Base-by-base conservation (phyloP, 2,329 filamentous ascomycete genomes). In the Colletotrichum musicola region DNA sequence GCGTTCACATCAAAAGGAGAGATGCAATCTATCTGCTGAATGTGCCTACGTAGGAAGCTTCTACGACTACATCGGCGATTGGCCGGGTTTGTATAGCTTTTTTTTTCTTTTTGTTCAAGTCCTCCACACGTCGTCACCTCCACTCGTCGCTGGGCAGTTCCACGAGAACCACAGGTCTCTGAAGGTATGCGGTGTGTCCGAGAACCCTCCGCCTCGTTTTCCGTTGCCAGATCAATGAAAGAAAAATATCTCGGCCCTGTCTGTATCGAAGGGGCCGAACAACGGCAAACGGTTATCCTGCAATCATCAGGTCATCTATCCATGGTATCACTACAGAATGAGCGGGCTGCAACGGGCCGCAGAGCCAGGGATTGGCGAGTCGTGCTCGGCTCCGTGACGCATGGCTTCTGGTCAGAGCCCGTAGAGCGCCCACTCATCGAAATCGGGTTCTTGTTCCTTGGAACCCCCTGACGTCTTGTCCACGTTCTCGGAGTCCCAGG, bases 381-480 rank as follows among this genome's bases (percentile, higher is more conserved):
- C 64, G 67, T 68, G 62, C 57, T 68, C 63, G 47, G 58, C 56
- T 59, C 67, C 67, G 42, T 68, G 57, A 68, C 67, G 50, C 62
- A 62, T 68, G 64, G 67, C 67, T 57, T 69, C 67, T 68, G 67
- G 58, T 79, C 74, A 90, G 65, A 92, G 79, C 75, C 87, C 89
- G 75, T 92, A 92, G 75, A 90, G 83, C 73, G 87, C 87, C 90
- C 90, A 92, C 69, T 89, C 89, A 79, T 92, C 89, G 68, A 87
- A 78, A 71, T 79, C 77, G 62, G 80, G 68, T 62, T 54, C 54
- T 78, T 75, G 75, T 44, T 64, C 72, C 64, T 73, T 72, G 68
- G 75, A 75, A 58, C 72, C 71, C 62, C 73, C 65, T 60, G 57
- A 50, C 57, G 64, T 51, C 49, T 46, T 49, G n/a, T 74, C 71